Percentiles rank a stretch among this genome's conserved stretches.
These are phyloP conservation scores for Saccharomycopsis fermentans DNA, from an alignment of 805 yeast genomes.

Conservation along the genomic window DNA sequence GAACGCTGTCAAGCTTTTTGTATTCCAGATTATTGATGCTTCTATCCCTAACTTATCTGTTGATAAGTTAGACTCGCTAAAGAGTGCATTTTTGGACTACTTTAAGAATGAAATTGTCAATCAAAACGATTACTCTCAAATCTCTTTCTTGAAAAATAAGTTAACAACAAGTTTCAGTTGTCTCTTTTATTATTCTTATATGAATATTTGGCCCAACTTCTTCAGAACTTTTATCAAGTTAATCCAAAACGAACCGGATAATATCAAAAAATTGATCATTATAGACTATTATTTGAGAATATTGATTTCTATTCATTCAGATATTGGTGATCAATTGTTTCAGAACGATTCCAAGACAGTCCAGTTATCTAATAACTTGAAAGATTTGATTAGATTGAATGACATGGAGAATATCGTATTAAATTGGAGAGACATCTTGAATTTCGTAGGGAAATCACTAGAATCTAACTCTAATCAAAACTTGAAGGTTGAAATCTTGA, in stretches of 20 bases:
- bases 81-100: conserved; percentile 21
- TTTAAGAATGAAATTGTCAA: conserved; percentile 13
- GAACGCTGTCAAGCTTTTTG: conserved; percentile 53
- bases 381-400: conserved; percentile 69
- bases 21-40: conserved; percentile 59
- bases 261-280: conserved; percentile 25
- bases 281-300: conserved; percentile 69
- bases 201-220: conserved; percentile 39
- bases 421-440: conserved; percentile 60
- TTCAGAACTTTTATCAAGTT: conserved; percentile 39
- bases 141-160: conserved; percentile 42
- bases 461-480: conserved; percentile 29
- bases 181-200: conserved; percentile 40
- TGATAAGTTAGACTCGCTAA: conserved; percentile 15
- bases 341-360: conserved; percentile 48
- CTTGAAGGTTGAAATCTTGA: conserved; percentile 38
- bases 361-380: conserved; percentile 59
- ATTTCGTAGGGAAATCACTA: conserved; percentile 56
- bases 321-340: conserved; percentile 87
- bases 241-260: conserved; percentile 24
- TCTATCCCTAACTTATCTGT: conserved; percentile 33
- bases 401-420: conserved; percentile 60
- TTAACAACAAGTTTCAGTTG: conserved; percentile 45
- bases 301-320: conserved; percentile 68
- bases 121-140: conserved; percentile 20